Conservation (phyloP, 1,139 yeast species). For the Blastobotrys niveus region DNA sequence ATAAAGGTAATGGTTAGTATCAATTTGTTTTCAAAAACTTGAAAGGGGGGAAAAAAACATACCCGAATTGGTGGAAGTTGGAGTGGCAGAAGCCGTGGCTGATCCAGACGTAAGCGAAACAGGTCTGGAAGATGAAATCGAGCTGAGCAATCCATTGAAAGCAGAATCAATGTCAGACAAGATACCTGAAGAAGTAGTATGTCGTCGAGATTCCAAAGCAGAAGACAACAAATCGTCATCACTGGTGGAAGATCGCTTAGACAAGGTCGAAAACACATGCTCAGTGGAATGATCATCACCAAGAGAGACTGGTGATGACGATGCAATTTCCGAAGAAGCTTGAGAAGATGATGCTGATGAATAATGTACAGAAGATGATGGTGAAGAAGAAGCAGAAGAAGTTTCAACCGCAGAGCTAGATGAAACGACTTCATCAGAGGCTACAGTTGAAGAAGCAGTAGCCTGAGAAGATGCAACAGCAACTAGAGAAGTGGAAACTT, state of each 20-base stretch:
- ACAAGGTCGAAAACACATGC: constrained; percentile 8
- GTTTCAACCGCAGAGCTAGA: neutral
- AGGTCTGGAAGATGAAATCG: constrained; percentile 22
- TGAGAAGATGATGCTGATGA: neutral
- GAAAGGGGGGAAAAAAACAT: neutral
- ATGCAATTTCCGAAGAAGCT: neutral
- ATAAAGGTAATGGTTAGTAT: constrained; percentile 2
- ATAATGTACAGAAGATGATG: neutral
- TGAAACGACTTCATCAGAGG: neutral
- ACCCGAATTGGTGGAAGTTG: constrained; percentile 9
- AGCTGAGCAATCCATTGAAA: constrained; percentile 23
- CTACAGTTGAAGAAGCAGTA: neutral
- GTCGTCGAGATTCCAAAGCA: constrained; percentile 1
- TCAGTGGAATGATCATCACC: neutral
- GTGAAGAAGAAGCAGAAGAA: neutral
- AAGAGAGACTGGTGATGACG: neutral
- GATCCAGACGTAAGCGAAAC: constrained; percentile 18
- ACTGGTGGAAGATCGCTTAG: constrained; percentile 10
- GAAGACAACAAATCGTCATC: neutral
- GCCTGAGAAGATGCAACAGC: neutral
- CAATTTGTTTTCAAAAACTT: neutral
- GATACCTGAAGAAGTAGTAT: constrained; percentile 11
- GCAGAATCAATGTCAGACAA: constrained; percentile 27
- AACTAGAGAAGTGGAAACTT: neutral
- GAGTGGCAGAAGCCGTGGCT: neutral